Percentiles rank a stretch among this genome's conserved stretches.
These are phyloP conservation scores for Malassezia cuniculi DNA, from an alignment of 1,284 basidiomycete species.

Conservation along the genomic window DNA sequence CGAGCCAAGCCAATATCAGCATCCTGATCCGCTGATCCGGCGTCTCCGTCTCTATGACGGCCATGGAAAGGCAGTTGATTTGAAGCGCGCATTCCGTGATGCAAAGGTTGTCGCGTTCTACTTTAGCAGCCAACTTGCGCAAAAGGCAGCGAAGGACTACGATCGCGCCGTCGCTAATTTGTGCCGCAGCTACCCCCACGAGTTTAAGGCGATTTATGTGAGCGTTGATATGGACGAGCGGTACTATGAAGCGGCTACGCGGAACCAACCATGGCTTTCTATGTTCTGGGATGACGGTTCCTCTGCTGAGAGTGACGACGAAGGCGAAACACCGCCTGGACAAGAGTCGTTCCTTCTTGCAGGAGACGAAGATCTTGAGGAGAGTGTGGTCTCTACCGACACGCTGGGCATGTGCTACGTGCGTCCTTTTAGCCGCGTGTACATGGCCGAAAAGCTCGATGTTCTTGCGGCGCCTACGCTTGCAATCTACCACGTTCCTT, in stretches of 20 bases:
- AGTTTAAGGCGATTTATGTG: constrained; percentile 44
- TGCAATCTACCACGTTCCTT: constrained; percentile 41
- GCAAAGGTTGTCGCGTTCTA: constrained; percentile 45
- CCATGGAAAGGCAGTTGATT: constrained; percentile 33
- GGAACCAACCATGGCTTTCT: constrained; percentile 36
- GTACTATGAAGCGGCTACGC: constrained; percentile 39
- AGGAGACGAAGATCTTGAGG: constrained; percentile 45
- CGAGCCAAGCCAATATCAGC: constrained; percentile 35
- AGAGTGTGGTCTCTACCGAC: constrained; percentile 31
- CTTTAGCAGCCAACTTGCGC: constrained; percentile 43
- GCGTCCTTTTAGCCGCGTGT: constrained; percentile 45
- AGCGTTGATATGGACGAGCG: constrained; percentile 42
- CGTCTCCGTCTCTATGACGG: constrained; percentile 41
- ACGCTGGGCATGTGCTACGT: constrained; percentile 40
- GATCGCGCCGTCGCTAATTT: constrained; percentile 33
- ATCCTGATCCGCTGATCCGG: constrained; percentile 44
- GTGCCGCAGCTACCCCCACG: constrained; percentile 34
- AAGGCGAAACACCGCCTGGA: background rate
- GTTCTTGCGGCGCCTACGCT: constrained; percentile 44
- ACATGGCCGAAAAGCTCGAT: constrained; percentile 44
- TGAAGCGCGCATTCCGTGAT: constrained; percentile 37
- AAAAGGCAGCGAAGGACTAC: constrained; percentile 25
- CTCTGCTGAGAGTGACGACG: constrained; percentile 14
- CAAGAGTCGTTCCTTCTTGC: constrained; percentile 40
- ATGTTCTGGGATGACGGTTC: constrained; percentile 47